Conservation (phyloP, 202 grass and related monocot genomes). For the Musa balbisiana region DNA sequence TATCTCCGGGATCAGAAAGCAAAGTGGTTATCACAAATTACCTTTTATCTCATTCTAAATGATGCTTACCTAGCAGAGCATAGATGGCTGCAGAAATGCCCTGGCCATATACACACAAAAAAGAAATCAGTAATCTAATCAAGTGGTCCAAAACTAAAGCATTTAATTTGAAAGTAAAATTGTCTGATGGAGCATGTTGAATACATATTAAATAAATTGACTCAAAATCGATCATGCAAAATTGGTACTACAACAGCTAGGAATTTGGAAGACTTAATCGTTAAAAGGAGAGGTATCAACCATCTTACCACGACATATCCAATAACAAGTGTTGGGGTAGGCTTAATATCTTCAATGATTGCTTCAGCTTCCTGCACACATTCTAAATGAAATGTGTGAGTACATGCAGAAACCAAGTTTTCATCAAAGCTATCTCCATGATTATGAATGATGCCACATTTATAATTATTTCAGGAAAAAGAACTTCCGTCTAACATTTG, state of each 20-base stretch:
- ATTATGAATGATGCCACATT: neutral
- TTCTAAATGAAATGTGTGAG: constrained; percentile 27
- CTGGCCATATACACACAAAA: constrained; percentile 37
- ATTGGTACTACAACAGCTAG: constrained; percentile 8
- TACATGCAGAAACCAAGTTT: neutral
- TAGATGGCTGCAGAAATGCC: constrained; percentile 59
- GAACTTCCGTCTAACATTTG: neutral
- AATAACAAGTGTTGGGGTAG: constrained; percentile 61
- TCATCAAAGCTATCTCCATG: neutral
- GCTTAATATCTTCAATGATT: constrained; percentile 79
- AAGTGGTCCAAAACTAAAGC: neutral
- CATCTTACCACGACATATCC: constrained; percentile 58
- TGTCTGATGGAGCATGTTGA: neutral
- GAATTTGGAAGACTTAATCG: neutral
- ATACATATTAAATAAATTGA: neutral
- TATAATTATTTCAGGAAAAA: neutral
- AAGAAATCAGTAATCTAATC: constrained; percentile 14
- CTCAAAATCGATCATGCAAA: neutral
- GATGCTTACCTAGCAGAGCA: constrained; percentile 65
- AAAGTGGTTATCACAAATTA: neutral
- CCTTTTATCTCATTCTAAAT: neutral
- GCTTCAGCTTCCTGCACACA: constrained; percentile 68
- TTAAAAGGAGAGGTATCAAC: constrained; percentile 3
- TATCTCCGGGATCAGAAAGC: neutral
- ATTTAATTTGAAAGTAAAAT: neutral